Evolutionary conservation across 2,329 filamentous ascomycete genomes (phyloP), one percentile per base, ranked within the genome.

Genomic region (Fusarium aywerte): DNA sequence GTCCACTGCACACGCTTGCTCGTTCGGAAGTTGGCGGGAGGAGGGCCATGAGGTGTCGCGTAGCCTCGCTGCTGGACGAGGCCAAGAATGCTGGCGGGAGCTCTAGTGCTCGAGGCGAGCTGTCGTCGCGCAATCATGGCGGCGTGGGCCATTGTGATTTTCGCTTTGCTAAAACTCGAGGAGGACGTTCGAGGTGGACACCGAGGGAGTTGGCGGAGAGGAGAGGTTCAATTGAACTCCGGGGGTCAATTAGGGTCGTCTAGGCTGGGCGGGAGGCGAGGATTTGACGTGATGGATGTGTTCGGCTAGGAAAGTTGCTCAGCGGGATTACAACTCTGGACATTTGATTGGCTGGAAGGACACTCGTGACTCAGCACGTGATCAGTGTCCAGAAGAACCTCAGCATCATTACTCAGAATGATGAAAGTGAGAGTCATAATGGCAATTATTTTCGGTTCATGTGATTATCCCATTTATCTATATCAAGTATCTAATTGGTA

Each of bases 11-110:
- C 86, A 50, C 87, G 89, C 67, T 84, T 86, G 75, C 89, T 87
- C 74, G 94, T 84, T 73, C 96, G 89, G 86, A 97, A 97, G 69
- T 90, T 89, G 71, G 89, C 83, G 58, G 92, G 91, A 70, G 93
- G 92, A 71, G 92, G 89, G 47, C 94, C 93, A 68, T 86, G 84
- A 67, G 93, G 92, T 45, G 92, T 89, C 70, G 90, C 88, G 70
- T 88, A 88, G 67, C 76, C 74, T 67, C 81, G 76, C 64, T 70
- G 74, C 64, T 77, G 76, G 60, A 63, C 67, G 55, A 56, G 63
- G 60, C 67, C 63, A 58, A 69, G 49, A 35, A 63, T 63, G 59
- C 51, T 64, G 29, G 59, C 72, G 39, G 35, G 67, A 36, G 27
- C 69, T 67, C 42, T 71, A n/a, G 56, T 66, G 59, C 69, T 71